Base-by-base conservation (phyloP, 169 alveolate species). In the Plasmodium vivax region DNA sequence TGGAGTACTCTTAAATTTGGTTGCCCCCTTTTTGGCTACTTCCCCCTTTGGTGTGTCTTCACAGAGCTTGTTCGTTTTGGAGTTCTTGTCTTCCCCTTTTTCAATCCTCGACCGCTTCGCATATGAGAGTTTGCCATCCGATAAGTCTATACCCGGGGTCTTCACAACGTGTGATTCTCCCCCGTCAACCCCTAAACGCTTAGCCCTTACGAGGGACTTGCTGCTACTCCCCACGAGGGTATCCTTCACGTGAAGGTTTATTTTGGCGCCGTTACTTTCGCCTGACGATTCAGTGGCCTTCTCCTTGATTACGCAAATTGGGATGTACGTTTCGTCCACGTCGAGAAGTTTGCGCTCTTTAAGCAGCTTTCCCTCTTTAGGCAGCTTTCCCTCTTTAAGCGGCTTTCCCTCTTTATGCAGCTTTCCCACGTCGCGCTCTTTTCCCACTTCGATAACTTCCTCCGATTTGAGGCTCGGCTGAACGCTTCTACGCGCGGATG, bases 191-290 rank as follows among this genome's bases (percentile, higher is more conserved):
- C n/a, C 27, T 27, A 10, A 68, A 8, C 8, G 43, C 2, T 68
- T 68, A 8, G 16, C 43, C 8, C n/a, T 23, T 68, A 68, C n/a
- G 16, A 1, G 6, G 6, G 23, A 16, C 74, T 58, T 58, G 74
- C 10, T 58, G 32, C 32, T 58, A 14, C 10, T 16, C 74, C 12
- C 72, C 34, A 73, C 36, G 16, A 2, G 9, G 38, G 23, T 51
- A 36, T 87, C 93, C 34, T 77, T 75, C 81, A 87, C 27, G 58
- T 87, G 62, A 43, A 87, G 71, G 41, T 87, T 87, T 87, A 87
- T 87, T 75, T 75, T 75, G 41, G 58, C 14, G 62, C 36, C 56
- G 19, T 23, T 87, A 87, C 68, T 71, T 87, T 87, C 82, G 36
- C 68, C 81, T 87, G 47, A 10, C 36, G 68, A 47, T 75, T 87